Percentiles rank a stretch among this genome's conserved stretches.
Conservation (phyloP, 2,329 filamentous ascomycete species). For the Penicillium sp. region DNA sequence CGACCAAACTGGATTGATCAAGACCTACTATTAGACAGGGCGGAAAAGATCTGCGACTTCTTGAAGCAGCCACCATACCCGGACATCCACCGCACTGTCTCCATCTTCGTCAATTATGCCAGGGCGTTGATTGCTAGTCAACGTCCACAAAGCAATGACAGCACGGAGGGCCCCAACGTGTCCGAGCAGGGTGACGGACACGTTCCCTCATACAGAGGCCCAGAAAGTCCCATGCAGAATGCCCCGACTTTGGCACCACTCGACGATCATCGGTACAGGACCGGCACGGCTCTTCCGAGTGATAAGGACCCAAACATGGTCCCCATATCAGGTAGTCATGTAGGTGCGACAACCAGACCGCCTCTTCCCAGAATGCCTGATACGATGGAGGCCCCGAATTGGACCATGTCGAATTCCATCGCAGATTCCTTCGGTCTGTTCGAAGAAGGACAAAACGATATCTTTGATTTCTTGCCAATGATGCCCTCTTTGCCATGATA, state of each 20-base stretch:
- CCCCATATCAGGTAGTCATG: constrained; percentile 20
- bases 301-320: constrained; percentile 20
- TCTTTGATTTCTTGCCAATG: constrained; percentile 37
- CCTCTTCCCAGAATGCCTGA: constrained; percentile 27
- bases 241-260: constrained; percentile 16
- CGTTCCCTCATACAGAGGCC: constrained; percentile 12
- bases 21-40: constrained; percentile 29
- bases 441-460: constrained; percentile 37
- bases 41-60: constrained; percentile 34
- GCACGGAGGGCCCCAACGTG: constrained; percentile 15
- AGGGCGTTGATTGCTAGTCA: constrained; percentile 33
- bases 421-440: constrained; percentile 38
- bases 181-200: constrained; percentile 17
- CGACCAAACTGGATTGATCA: constrained; percentile 34
- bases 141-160: constrained; percentile 15
- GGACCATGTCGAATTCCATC: constrained; percentile 37
- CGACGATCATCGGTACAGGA: constrained; percentile 21
- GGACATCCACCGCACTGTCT: constrained; percentile 40
- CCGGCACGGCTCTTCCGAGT: constrained; percentile 14
- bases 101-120: constrained; percentile 38
- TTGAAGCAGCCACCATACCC: constrained; percentile 37
- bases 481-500: constrained; percentile 32
- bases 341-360: constrained; percentile 19
- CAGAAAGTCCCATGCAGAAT: constrained; percentile 19
- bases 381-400: constrained; percentile 35